Percentiles rank a stretch among this genome's conserved stretches.
Evolutionary conservation across 345 rosid species (phyloP).

Genomic region (Salix exigua): DNA sequence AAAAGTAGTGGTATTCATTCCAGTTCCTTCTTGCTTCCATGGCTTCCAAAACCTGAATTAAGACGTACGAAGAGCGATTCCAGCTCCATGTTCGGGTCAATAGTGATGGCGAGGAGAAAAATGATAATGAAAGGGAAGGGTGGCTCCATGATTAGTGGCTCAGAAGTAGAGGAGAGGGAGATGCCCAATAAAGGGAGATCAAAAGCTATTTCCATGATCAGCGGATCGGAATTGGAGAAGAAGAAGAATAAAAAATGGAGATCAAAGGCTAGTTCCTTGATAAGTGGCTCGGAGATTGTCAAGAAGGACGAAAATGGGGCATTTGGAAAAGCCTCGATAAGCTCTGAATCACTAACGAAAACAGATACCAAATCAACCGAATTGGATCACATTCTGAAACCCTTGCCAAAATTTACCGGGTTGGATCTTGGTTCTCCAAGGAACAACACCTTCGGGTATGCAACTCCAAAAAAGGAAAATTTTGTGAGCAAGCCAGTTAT

Average conservation of each 20-base stretch:
- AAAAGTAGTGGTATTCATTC: slow-evolving; percentile 18
- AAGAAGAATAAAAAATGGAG: background rate
- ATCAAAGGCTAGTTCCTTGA: background rate
- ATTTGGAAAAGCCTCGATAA: background rate
- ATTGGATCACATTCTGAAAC: background rate
- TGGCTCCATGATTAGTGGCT: slow-evolving; percentile 27
- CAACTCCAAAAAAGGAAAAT: slow-evolving; percentile 29
- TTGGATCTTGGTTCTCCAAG: slow-evolving; percentile 9
- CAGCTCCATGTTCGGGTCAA: slow-evolving; percentile 48
- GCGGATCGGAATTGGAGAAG: slow-evolving; percentile 6
- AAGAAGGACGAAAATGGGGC: background rate
- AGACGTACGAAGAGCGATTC: slow-evolving; percentile 78
- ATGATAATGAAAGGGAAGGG: slow-evolving; percentile 12
- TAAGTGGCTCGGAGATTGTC: slow-evolving; percentile 17
- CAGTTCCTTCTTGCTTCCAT: slow-evolving; percentile 16
- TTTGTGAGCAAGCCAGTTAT: slow-evolving; percentile 23
- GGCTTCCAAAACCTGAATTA: slow-evolving; percentile 39
- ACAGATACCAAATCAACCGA: background rate
- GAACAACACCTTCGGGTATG: slow-evolving; percentile 12
- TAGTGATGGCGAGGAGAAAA: slow-evolving; percentile 21
- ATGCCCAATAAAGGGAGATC: background rate
- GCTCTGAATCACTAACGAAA: background rate
- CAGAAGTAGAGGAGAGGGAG: background rate
- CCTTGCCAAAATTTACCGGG: background rate
- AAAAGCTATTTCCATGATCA: slow-evolving; percentile 24